Percentiles rank a stretch among this genome's conserved stretches.
Evolutionary conservation across 1,284 basidiomycete species (phyloP).

Genomic region (Phaffia rhodozyma): DNA sequence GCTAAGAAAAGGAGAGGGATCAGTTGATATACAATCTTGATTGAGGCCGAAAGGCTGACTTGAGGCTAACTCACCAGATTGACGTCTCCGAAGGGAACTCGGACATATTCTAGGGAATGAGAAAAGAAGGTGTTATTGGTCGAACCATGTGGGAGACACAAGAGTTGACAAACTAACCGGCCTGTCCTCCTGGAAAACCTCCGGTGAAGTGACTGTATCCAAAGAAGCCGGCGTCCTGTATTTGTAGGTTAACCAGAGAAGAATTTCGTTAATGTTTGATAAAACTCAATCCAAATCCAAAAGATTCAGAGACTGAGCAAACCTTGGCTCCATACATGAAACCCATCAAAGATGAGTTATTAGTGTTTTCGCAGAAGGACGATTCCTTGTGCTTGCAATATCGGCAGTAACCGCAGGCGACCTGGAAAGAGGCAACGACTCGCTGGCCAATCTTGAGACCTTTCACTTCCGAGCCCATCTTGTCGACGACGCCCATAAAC

Average conservation of each 20-base stretch:
- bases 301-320: neutral
- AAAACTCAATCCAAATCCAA: neutral
- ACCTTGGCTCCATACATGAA: constrained; percentile 35
- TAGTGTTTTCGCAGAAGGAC: constrained; percentile 59
- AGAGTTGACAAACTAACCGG: neutral
- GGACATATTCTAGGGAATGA: constrained; percentile 31
- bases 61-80: constrained; percentile 36
- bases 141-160: neutral
- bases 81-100: constrained; percentile 56
- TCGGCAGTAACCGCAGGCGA: constrained; percentile 59
- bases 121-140: constrained; percentile 12
- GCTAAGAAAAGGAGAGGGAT: neutral
- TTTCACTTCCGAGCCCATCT: constrained; percentile 50
- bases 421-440: constrained; percentile 64
- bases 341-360: constrained; percentile 43
- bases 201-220: constrained; percentile 59
- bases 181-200: constrained; percentile 12
- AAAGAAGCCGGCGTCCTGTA: constrained; percentile 58
- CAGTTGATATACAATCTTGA: neutral
- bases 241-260: constrained; percentile 52
- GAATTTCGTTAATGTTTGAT: constrained; percentile 31
- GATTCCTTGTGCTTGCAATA: constrained; percentile 61
- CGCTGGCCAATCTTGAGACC: constrained; percentile 51
- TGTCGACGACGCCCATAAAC: constrained; percentile 52
- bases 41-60: neutral